phyloP scores from a whole-genome alignment of 768 basidiomycete genomes.

The Daedaleopsis nitida region DNA sequence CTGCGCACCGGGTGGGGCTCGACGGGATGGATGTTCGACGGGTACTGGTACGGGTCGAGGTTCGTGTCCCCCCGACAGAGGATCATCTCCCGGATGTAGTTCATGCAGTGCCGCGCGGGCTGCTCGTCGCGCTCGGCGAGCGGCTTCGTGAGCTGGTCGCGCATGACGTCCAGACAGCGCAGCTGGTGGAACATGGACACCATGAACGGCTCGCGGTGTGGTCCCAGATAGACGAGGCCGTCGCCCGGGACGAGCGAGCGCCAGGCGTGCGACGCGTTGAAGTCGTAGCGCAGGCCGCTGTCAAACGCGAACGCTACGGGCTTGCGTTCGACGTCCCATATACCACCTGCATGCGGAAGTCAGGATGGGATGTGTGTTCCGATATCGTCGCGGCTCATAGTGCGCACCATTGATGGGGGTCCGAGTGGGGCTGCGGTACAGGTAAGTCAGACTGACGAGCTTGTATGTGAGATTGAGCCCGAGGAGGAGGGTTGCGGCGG shows the following conservation, averaged over 20 bases:
- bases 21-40: conserved; percentile 19
- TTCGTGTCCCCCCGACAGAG: conserved; percentile 27
- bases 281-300: conserved; percentile 16
- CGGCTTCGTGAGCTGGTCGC: conserved; percentile 19
- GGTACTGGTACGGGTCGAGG: conserved; percentile 27
- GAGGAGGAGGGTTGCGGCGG: not conserved
- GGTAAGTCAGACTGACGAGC: not conserved
- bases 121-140: conserved; percentile 12
- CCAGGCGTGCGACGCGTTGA: conserved; percentile 19
- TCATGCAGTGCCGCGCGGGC: conserved; percentile 26
- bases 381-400: not conserved
- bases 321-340: conserved; percentile 20
- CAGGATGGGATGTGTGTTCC: not conserved
- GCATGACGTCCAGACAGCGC: conserved; percentile 27
- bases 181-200: conserved; percentile 28
- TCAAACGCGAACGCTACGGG: conserved; percentile 22
- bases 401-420: conserved; percentile 5
- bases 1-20: conserved; percentile 17
- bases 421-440: not conserved
- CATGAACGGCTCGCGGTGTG: conserved; percentile 19
- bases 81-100: conserved; percentile 27
- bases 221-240: conserved; percentile 24
- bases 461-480: conserved; percentile 12
- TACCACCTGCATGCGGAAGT: conserved; percentile 3
- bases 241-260: conserved; percentile 22